Percentiles rank a stretch among this genome's conserved stretches.
phyloP scores from a whole-genome alignment of 371 early-diverging fungal species.

The Conidiobolus incongruus region DNA sequence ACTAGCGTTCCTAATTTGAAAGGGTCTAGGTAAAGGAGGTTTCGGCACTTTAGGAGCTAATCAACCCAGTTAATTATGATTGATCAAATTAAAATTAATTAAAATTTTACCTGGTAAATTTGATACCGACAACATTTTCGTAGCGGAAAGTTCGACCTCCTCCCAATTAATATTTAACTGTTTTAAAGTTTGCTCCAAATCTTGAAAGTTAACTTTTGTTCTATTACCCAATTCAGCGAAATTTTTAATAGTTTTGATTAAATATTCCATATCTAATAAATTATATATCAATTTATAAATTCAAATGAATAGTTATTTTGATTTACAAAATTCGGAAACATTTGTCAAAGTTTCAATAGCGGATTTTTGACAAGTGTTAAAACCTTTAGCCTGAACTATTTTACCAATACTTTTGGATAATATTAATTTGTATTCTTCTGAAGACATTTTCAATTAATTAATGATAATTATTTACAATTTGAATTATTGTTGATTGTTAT shows the following conservation, averaged over 20 bases:
- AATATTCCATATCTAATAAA: not conserved
- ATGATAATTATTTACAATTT: no score
- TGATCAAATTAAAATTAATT: not conserved
- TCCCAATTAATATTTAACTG: not conserved
- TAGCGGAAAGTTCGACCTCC: not conserved
- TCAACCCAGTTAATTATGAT: not conserved
- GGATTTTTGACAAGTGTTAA: no score
- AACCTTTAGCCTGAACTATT: no score
- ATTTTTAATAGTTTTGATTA: not conserved
- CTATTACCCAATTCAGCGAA: not conserved
- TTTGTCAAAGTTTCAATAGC: no score
- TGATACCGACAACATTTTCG: not conserved
- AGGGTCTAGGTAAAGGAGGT: no score
- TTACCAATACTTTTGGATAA: no score
- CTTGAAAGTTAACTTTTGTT: not conserved
- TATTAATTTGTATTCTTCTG: no score
- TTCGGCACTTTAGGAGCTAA: not conserved
- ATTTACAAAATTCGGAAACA: not conserved
- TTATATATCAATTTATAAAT: not conserved
- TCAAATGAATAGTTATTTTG: not conserved
- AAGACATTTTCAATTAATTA: no score
- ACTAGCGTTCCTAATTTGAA: no score
- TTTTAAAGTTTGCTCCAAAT: not conserved
- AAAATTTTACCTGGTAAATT: not conserved
- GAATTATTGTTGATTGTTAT: no score